Conservation (phyloP, 2,329 filamentous ascomycete species). For the Rhynchosporium secalis region DNA sequence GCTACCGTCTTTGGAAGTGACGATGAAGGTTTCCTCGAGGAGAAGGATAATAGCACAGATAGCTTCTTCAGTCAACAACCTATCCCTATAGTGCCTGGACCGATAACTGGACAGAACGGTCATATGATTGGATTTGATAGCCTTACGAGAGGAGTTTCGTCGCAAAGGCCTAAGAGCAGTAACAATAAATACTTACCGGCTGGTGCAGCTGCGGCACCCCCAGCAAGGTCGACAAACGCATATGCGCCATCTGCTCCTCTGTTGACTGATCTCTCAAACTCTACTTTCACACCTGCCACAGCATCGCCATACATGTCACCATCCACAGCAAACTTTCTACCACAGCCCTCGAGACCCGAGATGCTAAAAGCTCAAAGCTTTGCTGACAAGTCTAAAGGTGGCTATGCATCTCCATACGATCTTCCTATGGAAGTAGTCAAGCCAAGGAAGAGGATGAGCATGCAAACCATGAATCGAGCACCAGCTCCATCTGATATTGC, state of each 20-base stretch:
- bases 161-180: constrained; percentile 28
- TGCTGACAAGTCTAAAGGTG: constrained; percentile 83
- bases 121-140: constrained; percentile 33
- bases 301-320: constrained; percentile 31
- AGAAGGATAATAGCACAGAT: constrained; percentile 33
- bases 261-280: constrained; percentile 37
- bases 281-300: constrained; percentile 19
- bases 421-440: constrained; percentile 85
- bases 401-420: constrained; percentile 93
- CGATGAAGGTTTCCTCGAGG: constrained; percentile 81
- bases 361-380: constrained; percentile 74
- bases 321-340: constrained; percentile 27
- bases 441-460: constrained; percentile 62
- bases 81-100: constrained; percentile 35
- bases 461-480: constrained; percentile 44
- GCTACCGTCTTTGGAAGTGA: constrained; percentile 76
- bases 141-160: constrained; percentile 21
- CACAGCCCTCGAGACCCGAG: constrained; percentile 43
- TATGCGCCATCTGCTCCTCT: constrained; percentile 37
- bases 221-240: constrained; percentile 25
- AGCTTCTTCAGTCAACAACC: constrained; percentile 32
- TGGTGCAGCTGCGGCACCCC: constrained; percentile 18
- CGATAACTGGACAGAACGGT: constrained; percentile 38
- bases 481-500: constrained; percentile 31
- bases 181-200: constrained; percentile 36